Evolutionary conservation across 768 basidiomycete species (phyloP).

Genomic region (Clitopilus hobsonii): DNA sequence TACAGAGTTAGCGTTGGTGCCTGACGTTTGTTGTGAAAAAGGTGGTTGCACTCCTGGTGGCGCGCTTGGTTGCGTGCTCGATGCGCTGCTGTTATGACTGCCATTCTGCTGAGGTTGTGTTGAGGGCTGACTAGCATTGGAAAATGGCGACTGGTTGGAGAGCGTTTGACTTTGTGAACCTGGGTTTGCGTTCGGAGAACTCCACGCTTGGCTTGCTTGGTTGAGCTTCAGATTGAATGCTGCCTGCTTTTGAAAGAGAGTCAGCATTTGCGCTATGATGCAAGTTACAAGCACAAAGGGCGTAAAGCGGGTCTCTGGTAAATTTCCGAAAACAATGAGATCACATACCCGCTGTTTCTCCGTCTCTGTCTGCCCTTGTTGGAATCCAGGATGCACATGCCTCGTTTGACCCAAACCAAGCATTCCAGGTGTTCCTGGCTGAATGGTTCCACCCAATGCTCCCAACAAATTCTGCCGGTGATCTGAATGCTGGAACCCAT

Average conservation of each 20-base stretch:
- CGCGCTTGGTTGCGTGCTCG: conserved; percentile 46
- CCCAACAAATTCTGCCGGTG: conserved; percentile 52
- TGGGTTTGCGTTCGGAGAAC: conserved; percentile 47
- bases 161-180: conserved; percentile 26
- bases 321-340: conserved; percentile 16
- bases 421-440: conserved; percentile 59
- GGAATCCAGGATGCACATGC: conserved; percentile 48
- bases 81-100: conserved; percentile 30
- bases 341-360: conserved; percentile 65
- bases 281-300: conserved; percentile 4
- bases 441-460: conserved; percentile 34
- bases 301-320: background rate
- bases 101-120: conserved; percentile 40
- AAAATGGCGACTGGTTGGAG: conserved; percentile 9
- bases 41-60: conserved; percentile 41
- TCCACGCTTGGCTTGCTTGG: conserved; percentile 62
- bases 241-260: conserved; percentile 30
- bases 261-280: conserved; percentile 13
- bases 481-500: conserved; percentile 53
- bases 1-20: conserved; percentile 20
- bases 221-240: conserved; percentile 63
- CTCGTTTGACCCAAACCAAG: conserved; percentile 50
- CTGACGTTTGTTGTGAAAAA: conserved; percentile 19
- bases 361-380: conserved; percentile 55
- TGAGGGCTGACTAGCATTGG: conserved; percentile 15